Percentiles rank a stretch among this genome's conserved stretches.
These are phyloP conservation scores for Parastagonospora avenae DNA, from an alignment of 2,329 filamentous ascomycete species.

Conservation along the genomic window DNA sequence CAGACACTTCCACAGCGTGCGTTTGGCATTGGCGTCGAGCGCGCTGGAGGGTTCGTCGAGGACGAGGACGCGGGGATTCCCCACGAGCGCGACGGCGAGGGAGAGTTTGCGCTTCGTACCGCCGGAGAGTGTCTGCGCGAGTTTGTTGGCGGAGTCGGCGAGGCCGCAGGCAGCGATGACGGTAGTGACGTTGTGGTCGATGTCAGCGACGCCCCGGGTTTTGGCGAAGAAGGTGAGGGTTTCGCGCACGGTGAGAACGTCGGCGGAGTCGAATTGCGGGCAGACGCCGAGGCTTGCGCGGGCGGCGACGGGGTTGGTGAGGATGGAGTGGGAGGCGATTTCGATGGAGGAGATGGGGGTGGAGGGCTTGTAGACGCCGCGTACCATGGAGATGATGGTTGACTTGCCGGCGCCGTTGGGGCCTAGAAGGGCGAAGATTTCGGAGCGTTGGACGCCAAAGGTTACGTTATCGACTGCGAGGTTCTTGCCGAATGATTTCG, in stretches of 20 bases:
- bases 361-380: constrained; percentile 78
- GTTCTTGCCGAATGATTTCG: constrained; percentile 69
- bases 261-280: constrained; percentile 75
- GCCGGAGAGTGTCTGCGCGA: constrained; percentile 79
- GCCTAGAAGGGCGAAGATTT: constrained; percentile 86
- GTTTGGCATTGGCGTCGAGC: constrained; percentile 79
- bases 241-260: constrained; percentile 84
- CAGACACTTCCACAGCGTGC: constrained; percentile 91
- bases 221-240: constrained; percentile 86
- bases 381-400: constrained; percentile 83
- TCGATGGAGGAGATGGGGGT: constrained; percentile 70
- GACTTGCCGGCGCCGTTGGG: constrained; percentile 92
- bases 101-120: constrained; percentile 90
- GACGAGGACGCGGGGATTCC: constrained; percentile 86
- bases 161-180: constrained; percentile 80
- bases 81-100: constrained; percentile 88
- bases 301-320: constrained; percentile 67
- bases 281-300: constrained; percentile 81
- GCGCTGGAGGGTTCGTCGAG: constrained; percentile 88
- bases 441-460: constrained; percentile 76
- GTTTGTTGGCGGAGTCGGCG: constrained; percentile 68
- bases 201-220: constrained; percentile 74
- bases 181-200: constrained; percentile 76
- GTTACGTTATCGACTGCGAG: constrained; percentile 79
- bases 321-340: constrained; percentile 73